Base-by-base conservation (phyloP, 768 basidiomycete species). In the Lentinus tigrinus region DNA sequence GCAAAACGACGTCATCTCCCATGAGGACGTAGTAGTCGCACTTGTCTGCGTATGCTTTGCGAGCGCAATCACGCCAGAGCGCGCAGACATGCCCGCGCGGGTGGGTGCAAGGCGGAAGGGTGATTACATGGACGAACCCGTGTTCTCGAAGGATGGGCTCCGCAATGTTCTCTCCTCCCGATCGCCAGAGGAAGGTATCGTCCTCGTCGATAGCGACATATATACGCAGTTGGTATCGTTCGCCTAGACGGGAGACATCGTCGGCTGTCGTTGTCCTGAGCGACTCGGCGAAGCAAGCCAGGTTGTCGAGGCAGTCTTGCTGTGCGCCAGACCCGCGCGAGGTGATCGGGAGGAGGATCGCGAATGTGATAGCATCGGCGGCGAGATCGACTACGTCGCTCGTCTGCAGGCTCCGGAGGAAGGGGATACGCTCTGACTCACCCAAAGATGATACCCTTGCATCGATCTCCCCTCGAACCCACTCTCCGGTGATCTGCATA, bases 331-430 rank as follows among this genome's bases (percentile, higher is more conserved):
- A 66, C 4, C 80, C 78, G 1, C 79, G 74, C 8, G 84, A 85
- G 0, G 84, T 85, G 62, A 86, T 76, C 2, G 85, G 85, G 8
- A 86, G 77, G 3, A 85, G 72, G 40, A 85, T 73, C 1, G 79
- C 85, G 62, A 84, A 82, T 6, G 68, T 75, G 51, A 74, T 70
- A 2, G 66, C 67, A 23, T 69, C 66, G 0, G 66, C 55, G 6
- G 66, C 60, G 8, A 85, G 69, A 44, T 75, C 54, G 26, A 83
- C 57, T 9, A 82, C 46, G 43, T 73, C 58, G 60, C 82, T 83
- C 37, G 38, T 44, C 17, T 67, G 65, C 40, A 76, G 65, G 10
- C 19, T 56, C 19, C 61, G 52, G 37, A 78, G 59, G 37, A 60
- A 43, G 2, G 60, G 34, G 7, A 14, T 17, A 17, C 67, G 64